Percentiles rank a stretch among this genome's conserved stretches.
Evolutionary conservation across 2,329 filamentous ascomycete genomes (phyloP).

Genomic region (Madurella mycetomatis): DNA sequence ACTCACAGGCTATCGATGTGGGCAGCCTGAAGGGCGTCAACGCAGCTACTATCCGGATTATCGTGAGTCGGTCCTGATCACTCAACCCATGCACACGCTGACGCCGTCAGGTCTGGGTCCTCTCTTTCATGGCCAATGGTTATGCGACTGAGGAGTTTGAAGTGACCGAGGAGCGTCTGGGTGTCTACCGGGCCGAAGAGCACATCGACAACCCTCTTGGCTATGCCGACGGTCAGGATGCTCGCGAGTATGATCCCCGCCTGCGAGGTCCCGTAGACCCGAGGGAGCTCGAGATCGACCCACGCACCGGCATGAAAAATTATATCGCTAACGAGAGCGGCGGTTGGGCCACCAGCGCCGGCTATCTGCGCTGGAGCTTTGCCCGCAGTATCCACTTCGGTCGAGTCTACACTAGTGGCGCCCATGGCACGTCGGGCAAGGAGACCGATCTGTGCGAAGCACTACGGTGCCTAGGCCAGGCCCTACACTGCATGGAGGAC

Average conservation of each 20-base stretch:
- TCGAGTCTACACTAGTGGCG: slow-evolving; percentile 66
- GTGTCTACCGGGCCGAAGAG: slow-evolving; percentile 74
- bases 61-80: slow-evolving; percentile 32
- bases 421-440: slow-evolving; percentile 55
- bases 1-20: slow-evolving; percentile 78
- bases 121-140: slow-evolving; percentile 76
- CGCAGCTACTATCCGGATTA: slow-evolving; percentile 70
- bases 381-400: slow-evolving; percentile 72
- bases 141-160: slow-evolving; percentile 86
- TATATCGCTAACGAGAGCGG: slow-evolving; percentile 92
- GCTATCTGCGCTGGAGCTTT: slow-evolving; percentile 75
- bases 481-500: slow-evolving; percentile 73
- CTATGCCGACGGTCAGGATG: slow-evolving; percentile 83
- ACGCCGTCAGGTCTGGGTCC: slow-evolving; percentile 59
- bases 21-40: slow-evolving; percentile 75
- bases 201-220: slow-evolving; percentile 75
- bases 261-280: slow-evolving; percentile 74
- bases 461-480: slow-evolving; percentile 69
- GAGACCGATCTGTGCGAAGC: slow-evolving; percentile 79
- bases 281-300: slow-evolving; percentile 68
- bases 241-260: slow-evolving; percentile 73
- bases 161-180: slow-evolving; percentile 73
- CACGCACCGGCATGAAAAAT: slow-evolving; percentile 92
- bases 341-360: slow-evolving; percentile 83
- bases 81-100: slow-evolving; percentile 1